Conservation (phyloP, 345 rosid genomes). For the Durio zibethinus region DNA sequence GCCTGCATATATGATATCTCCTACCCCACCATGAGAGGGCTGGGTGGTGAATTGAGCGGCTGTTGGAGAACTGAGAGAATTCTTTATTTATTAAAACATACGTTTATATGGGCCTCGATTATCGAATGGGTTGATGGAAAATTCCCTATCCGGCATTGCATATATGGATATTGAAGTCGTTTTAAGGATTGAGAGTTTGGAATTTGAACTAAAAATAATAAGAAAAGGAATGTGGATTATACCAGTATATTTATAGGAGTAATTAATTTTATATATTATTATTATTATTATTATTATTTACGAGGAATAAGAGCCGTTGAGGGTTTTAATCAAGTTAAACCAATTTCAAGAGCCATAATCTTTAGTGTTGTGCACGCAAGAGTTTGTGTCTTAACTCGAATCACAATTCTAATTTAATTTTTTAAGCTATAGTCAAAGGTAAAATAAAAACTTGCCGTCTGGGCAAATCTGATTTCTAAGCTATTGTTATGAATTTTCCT, state of each 20-base stretch:
- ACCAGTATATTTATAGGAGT: neutral
- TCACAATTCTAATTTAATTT: neutral
- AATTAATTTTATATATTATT: no score
- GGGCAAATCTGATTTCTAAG: no score
- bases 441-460: no score
- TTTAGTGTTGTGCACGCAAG: conserved; percentile 17
- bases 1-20: neutral
- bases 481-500: no score
- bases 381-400: neutral
- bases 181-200: no score
- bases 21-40: neutral
- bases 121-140: no score
- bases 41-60: neutral
- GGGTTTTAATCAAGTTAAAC: neutral
- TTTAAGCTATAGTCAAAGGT: no score
- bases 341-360: neutral
- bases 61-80: neutral
- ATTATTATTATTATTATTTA: neutral
- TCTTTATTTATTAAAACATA: neutral
- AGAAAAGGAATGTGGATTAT: conserved; percentile 14
- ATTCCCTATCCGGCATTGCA: neutral
- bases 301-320: neutral
- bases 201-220: no score
- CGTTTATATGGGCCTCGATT: neutral
- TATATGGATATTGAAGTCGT: neutral